A percentile compares a stretch with the other conserved stretches of the same genome.
Conservation (phyloP, 169 alveolate species). For the Plasmodium vivax region DNA sequence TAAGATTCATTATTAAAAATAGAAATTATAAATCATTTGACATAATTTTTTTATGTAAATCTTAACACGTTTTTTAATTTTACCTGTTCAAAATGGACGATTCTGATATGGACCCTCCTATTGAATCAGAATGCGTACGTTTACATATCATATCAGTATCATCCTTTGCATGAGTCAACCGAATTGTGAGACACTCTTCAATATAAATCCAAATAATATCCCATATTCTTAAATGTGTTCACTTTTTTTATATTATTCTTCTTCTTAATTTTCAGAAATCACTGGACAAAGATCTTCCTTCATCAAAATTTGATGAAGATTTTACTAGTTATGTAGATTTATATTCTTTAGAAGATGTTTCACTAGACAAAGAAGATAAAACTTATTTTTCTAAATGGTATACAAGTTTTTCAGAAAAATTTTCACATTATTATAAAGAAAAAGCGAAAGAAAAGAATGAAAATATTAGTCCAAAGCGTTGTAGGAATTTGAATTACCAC, state of each 20-base stretch:
- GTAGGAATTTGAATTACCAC: too few species aligned
- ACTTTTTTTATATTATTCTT: background rate
- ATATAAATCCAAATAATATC: too few species aligned
- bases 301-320: background rate
- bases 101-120: background rate
- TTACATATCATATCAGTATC: background rate
- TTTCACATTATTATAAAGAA: too few species aligned
- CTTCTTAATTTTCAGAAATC: background rate
- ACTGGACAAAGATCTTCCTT: background rate
- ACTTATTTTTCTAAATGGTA: too few species aligned
- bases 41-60: background rate
- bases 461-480: too few species aligned
- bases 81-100: too few species aligned
- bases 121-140: background rate
- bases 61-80: background rate
- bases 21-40: background rate
- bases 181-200: too few species aligned
- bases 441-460: too few species aligned
- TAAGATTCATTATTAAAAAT: background rate
- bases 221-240: background rate
- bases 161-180: too few species aligned
- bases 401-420: too few species aligned
- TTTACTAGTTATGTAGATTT: background rate
- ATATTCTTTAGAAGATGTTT: background rate
- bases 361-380: background rate